A percentile compares a stretch with the other conserved stretches of the same genome.
Conservation (phyloP, 257 asterid species). For the Nicotiana paniculata region DNA sequence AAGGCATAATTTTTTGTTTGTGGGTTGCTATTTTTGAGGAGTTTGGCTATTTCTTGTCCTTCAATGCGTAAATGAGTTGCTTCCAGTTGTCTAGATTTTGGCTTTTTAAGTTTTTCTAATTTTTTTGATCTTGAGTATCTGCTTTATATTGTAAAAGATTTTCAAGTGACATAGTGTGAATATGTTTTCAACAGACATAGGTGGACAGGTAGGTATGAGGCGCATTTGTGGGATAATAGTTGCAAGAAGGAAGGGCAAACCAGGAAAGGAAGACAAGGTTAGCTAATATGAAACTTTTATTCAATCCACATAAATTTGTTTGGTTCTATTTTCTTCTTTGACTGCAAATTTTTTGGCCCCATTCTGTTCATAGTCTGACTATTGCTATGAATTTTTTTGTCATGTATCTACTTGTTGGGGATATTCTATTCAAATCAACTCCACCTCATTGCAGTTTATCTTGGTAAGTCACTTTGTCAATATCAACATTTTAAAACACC, state of each 20-base stretch:
- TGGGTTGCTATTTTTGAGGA: background rate
- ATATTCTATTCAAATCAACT: constrained; percentile 31
- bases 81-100: background rate
- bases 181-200: constrained; percentile 18
- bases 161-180: background rate
- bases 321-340: constrained; percentile 17
- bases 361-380: constrained; percentile 25
- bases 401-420: constrained; percentile 27
- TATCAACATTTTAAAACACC: background rate
- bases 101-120: background rate
- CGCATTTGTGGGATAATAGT: constrained; percentile 31
- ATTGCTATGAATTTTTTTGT: constrained; percentile 21
- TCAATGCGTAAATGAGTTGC: background rate
- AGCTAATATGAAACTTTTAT: background rate
- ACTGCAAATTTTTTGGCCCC: constrained; percentile 10
- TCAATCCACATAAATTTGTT: constrained; percentile 1
- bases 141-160: background rate
- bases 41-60: background rate
- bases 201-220: constrained; percentile 31
- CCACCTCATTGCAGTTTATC: constrained; percentile 48
- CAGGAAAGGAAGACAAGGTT: constrained; percentile 31
- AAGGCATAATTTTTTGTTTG: background rate
- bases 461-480: constrained; percentile 47
- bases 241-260: constrained; percentile 31
- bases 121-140: background rate